Evolutionary conservation across 129 eudicot species (phyloP), one percentile per base, ranked within the genome.

Genomic region (Sambucus nigra): DNA sequence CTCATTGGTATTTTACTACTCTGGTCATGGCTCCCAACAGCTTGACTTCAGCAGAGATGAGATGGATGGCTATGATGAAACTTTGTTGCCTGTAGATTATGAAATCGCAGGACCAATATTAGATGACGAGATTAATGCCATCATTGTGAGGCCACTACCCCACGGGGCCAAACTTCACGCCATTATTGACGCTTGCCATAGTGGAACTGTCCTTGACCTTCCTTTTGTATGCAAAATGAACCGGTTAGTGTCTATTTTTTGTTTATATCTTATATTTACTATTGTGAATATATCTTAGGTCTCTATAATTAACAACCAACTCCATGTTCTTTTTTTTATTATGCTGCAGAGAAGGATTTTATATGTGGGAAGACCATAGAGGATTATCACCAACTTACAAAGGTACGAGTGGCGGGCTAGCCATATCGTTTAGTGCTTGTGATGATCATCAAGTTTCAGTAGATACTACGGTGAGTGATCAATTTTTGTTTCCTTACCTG

Each of bases 131-230:
- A 55, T 83, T 32, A 83, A 83, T 60, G 76, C 67, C 48, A 73
- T 69, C 38, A 73, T 83, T 12, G 94, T 83, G 20, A 72, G 69
- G 42, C 87, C 87, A 29, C 73, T 83, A 12, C 77, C 76, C 27
- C n/a, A 24, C 53, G 94, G 87, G 17, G 87, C 60, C 53, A 83
- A 64, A 59, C 94, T 83, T 57, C 94, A 83, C 64, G 87, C 87
- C 1, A 75, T 83, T 21, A 52, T 83, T 40, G 94, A 83, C 65
- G 70, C 94, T 28, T 83, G 83, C 63, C 77, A 71, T 48, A 79
- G 87, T 67, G 94, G 94, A 62, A 83, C 87, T 7, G 60, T 79
- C 32, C 63, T 83, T 15, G 94, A 83, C 66, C 78, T 83, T 9
- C 76, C 94, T 19, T 66, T 50, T 68, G 66, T 83, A 10, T 75